Percentiles rank a stretch among this genome's conserved stretches.
phyloP scores from a whole-genome alignment of 345 rosid genomes.

The Lumnitzera littorea region DNA sequence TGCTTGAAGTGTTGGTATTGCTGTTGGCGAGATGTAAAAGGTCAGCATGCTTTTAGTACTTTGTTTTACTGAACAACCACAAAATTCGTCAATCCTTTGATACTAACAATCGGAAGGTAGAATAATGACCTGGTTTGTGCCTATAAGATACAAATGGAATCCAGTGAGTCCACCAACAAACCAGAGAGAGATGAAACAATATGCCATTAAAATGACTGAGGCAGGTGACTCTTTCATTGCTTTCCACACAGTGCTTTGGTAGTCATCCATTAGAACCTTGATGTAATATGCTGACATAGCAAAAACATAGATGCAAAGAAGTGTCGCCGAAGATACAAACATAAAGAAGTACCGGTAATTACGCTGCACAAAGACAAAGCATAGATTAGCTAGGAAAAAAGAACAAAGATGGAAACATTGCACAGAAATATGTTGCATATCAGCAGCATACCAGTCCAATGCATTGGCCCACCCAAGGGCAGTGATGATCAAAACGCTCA shows the following conservation, averaged over 20 bases:
- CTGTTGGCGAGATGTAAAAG: no score
- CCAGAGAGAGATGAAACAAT: conserved; percentile 84
- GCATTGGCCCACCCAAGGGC: conserved; percentile 99
- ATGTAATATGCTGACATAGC: conserved; percentile 77
- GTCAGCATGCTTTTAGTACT: no score
- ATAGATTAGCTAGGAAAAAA: conserved; percentile 3
- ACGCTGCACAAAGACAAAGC: conserved; percentile 55
- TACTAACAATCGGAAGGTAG: background rate
- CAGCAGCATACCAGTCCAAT: conserved; percentile 75
- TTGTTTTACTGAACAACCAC: background rate
- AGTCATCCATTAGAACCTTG: conserved; percentile 69
- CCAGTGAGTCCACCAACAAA: conserved; percentile 97
- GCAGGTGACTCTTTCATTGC: conserved; percentile 91
- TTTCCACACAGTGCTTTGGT: conserved; percentile 65
- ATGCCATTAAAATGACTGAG: conserved; percentile 69
- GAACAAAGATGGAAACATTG: conserved; percentile 1
- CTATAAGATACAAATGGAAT: conserved; percentile 83
- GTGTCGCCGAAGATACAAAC: conserved; percentile 81
- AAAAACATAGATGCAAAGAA: conserved; percentile 89
- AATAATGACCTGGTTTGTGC: conserved; percentile 77
- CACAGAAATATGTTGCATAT: background rate
- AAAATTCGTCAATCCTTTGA: background rate
- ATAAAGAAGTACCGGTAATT: conserved; percentile 95
- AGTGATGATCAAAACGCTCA: conserved; percentile 97
- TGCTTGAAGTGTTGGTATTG: no score